Base-by-base conservation (phyloP, 1,139 yeast genomes). In the Saccharomyces hybrid region DNA sequence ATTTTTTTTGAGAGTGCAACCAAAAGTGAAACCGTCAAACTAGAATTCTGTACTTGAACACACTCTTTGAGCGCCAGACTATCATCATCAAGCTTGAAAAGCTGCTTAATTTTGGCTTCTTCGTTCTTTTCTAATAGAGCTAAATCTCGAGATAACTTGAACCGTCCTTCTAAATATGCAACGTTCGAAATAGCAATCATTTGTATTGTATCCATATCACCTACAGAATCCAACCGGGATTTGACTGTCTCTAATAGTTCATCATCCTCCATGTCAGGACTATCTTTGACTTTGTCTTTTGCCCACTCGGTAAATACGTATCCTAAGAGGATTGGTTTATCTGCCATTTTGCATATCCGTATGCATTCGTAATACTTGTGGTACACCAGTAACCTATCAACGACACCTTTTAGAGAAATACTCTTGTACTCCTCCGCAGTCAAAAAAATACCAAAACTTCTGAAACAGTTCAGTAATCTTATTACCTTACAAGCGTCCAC, bases 141-240 rank as follows among this genome's bases (percentile, higher is more conserved):
- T 28, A 91, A 69, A 50, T 79, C 73, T 55, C 84, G 81, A 34
- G 97, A 86, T 28, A 93, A 72, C 28, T 77, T 76, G 4, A 78
- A 70, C 38, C 98, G 75, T 1, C 99, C 99, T 69, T 93, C 97
- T 60, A 86, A 85, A 63, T 79, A 83, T 0, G 98, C 96, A 27
- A 81, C 76, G 16, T 78, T 76, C 0, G 95, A 83, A 41, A 93
- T 81, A 47, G 78, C 75, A 9, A 82, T 82, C 64, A 84, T 83
- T 0, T 95, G 78, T 0, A 86, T 72, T 16, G 56, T 54, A 8
- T 72, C 65, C 8, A 61, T 58, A 11, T 59, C 58, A 2, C 61
- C 55, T n/a, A 62, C 21, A 9, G 44, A 55, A n/a, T 57, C 54
- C 42, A 61, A 54, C 19, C 65, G 62, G 16, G 87, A 71, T 58